Base-by-base conservation (phyloP, 306 rosid genomes). In the Canavalia ensiformis region DNA sequence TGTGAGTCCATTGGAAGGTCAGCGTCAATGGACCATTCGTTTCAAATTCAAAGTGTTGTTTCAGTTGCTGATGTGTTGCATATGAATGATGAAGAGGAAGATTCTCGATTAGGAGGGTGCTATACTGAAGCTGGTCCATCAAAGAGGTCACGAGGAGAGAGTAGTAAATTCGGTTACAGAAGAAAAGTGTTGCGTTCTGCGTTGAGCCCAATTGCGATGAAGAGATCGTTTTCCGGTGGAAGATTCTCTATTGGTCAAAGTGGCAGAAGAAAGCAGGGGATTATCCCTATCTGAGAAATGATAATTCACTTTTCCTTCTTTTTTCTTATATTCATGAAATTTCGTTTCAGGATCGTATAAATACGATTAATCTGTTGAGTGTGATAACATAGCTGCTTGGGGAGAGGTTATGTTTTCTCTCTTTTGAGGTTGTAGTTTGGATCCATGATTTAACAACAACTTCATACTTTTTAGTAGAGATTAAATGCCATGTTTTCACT, bases 211-310 rank as follows among this genome's bases (percentile, higher is more conserved):
- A 83, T 83, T 81, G 83, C 88, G 68, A 89, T 90, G 93, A 94
- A 91, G 90, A 89, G 97, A 75, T 90, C 95, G 0, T 85, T 92
- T 82, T 89, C 95, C 8, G 84, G 92, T 71, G 94, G 92, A 28
- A 87, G 91, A 75, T 82, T 89, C 81, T 89, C 81, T 11, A 76
- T 81, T 41, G 4, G 78, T 11, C 88, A 79, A 78, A 87, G 85
- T 72, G 87, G 81, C 75, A 87, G 89, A 87, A 82, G 77, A 56
- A 75, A 78, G 58, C 88, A 74, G 64, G 55, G 86, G 12, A 68
- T 37, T 57, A 47, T 88, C 75, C 93, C 86, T 28, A 59, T 88
- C 9, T 91, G 75, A 88, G 7, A 10, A 50, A 0, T 37, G 41
- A 37, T 37, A 37, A 37, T 37, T 4, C 2, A 18, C 25, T 18